These are phyloP conservation scores for Erythrophleum fordii DNA, from an alignment of 306 rosid species.

Conservation along the genomic window DNA sequence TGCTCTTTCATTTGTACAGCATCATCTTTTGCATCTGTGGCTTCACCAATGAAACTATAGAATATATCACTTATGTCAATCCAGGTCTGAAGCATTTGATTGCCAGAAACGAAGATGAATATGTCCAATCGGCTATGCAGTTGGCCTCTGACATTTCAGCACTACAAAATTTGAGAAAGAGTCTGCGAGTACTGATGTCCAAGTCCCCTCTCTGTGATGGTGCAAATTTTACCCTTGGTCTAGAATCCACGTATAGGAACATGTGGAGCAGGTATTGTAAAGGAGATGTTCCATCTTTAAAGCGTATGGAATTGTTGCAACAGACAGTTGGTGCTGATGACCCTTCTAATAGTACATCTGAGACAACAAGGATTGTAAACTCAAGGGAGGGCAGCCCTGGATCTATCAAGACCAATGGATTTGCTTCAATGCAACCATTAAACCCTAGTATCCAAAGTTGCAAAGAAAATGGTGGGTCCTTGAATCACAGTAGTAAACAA, in stretches of 20 bases:
- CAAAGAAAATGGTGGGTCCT: conserved; percentile 70
- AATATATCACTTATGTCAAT: conserved; percentile 32
- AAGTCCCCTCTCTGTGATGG: conserved; percentile 91
- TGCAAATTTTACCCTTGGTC: conserved; percentile 63
- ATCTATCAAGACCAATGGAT: conserved; percentile 68
- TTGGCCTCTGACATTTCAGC: conserved; percentile 83
- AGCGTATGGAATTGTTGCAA: conserved; percentile 56
- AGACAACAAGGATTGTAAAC: conserved; percentile 28
- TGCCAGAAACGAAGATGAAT: conserved; percentile 85
- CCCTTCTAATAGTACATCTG: conserved; percentile 38
- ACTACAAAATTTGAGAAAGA: conserved; percentile 73
- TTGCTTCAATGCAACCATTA: conserved; percentile 36
- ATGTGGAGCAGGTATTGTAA: conserved; percentile 88
- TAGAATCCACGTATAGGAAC: conserved; percentile 72
- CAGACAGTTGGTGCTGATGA: conserved; percentile 40
- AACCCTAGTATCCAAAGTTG: conserved; percentile 27
- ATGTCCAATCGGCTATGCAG: conserved; percentile 74
- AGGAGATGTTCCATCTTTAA: conserved; percentile 88
- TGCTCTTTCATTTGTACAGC: conserved; percentile 8
- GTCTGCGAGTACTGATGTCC: conserved; percentile 78
- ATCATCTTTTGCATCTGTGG: conserved; percentile 21
- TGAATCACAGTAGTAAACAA: conserved; percentile 44
- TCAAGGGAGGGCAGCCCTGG: conserved; percentile 50
- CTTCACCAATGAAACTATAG: conserved; percentile 13
- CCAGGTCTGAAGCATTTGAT: conserved; percentile 72